These are phyloP conservation scores for Lactuca saligna DNA, from an alignment of 129 eudicot species.

Conservation along the genomic window DNA sequence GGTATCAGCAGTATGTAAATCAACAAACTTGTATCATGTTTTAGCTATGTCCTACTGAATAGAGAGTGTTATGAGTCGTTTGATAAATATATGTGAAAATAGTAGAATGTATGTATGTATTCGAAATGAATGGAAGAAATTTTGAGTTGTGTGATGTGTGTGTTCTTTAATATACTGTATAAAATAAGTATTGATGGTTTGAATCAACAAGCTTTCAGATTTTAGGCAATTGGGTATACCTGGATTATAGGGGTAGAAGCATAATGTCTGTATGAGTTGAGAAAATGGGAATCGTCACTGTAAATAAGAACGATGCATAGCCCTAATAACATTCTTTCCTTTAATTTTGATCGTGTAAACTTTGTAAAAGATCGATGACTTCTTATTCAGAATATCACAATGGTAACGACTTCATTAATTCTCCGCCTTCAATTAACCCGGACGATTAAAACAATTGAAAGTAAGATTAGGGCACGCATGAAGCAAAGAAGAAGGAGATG, in stretches of 20 bases:
- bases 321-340: not conserved
- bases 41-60: conserved; percentile 17
- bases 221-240: not conserved
- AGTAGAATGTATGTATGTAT: conserved; percentile 32
- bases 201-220: not conserved
- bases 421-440: too few relatives aligned
- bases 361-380: not conserved
- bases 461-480: too few relatives aligned
- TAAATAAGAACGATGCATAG: not conserved
- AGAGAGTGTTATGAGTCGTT: conserved; percentile 23
- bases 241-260: not conserved
- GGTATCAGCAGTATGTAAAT: conserved; percentile 32
- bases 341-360: not conserved
- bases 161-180: too few relatives aligned
- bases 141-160: conserved; percentile 14
- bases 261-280: too few relatives aligned
- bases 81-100: conserved; percentile 13
- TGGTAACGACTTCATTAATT: too few relatives aligned
- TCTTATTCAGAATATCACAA: too few relatives aligned
- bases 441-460: too few relatives aligned
- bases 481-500: too few relatives aligned
- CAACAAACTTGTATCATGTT: conserved; percentile 24
- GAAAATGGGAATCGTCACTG: not conserved
- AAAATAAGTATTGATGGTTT: not conserved
- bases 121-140: conserved; percentile 25